A percentile compares a stretch with the other conserved stretches of the same genome.
Evolutionary conservation across 2,329 filamentous ascomycete species (phyloP).

Genomic region (Pseudogymnoascus verrucosus): DNA sequence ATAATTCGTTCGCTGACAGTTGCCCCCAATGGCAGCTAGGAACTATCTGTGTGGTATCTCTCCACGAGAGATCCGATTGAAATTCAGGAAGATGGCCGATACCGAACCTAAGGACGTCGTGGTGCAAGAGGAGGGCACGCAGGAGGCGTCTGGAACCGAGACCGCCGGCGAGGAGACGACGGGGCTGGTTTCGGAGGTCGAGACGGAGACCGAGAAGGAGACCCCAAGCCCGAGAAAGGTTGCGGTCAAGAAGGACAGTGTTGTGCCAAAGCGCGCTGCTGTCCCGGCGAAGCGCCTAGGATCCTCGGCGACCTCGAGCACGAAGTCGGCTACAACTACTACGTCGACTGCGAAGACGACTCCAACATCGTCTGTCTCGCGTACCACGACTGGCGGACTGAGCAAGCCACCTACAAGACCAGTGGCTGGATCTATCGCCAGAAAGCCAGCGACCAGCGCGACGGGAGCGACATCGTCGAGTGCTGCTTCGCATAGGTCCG

Average conservation of each 20-base stretch:
- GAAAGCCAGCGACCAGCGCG: slow-evolving; percentile 25
- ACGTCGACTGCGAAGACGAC: slow-evolving; percentile 18
- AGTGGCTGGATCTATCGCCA: slow-evolving; percentile 19
- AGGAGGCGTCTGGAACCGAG: slow-evolving; percentile 17
- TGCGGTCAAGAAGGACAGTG: slow-evolving; percentile 26
- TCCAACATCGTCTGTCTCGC: slow-evolving; percentile 19
- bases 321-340: slow-evolving; percentile 19
- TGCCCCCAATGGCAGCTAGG: slow-evolving; percentile 8
- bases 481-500: slow-evolving; percentile 20
- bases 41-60: slow-evolving; percentile 4
- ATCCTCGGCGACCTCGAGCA: slow-evolving; percentile 17
- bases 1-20: slow-evolving; percentile 8
- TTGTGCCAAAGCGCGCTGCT: slow-evolving; percentile 21
- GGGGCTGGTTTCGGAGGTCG: slow-evolving; percentile 21
- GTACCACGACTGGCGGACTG: slow-evolving; percentile 22
- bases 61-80: slow-evolving; percentile 8
- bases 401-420: slow-evolving; percentile 29
- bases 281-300: slow-evolving; percentile 22
- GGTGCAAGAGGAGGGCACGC: slow-evolving; percentile 17
- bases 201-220: slow-evolving; percentile 24
- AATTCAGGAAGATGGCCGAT: slow-evolving; percentile 23
- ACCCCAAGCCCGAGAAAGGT: slow-evolving; percentile 20
- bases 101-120: slow-evolving; percentile 19
- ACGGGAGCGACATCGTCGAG: slow-evolving; percentile 25
- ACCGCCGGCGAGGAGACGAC: slow-evolving; percentile 20